Evolutionary conservation across 306 rosid genomes (phyloP).

Genomic region (Malus asiatica): DNA sequence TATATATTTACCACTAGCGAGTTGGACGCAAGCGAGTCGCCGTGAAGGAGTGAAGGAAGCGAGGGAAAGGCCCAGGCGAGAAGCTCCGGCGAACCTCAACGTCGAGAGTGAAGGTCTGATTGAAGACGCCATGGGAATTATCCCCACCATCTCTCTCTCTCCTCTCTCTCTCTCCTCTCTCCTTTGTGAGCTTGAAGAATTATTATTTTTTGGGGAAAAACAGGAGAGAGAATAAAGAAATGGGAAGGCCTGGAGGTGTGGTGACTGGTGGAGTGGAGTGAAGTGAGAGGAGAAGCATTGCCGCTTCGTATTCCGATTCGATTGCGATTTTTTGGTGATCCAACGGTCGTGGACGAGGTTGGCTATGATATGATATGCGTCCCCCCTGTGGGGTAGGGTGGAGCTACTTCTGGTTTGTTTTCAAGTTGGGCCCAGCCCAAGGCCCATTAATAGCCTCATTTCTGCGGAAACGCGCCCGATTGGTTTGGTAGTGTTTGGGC

Average conservation of each 20-base stretch:
- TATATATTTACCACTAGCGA: slow-evolving; percentile 33
- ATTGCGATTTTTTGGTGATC: background rate
- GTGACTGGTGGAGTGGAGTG: background rate
- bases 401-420: background rate
- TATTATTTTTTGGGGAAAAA: background rate
- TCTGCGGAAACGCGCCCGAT: background rate
- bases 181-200: background rate
- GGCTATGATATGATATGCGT: background rate
- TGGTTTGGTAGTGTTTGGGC: background rate
- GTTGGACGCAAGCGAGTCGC: slow-evolving; percentile 33
- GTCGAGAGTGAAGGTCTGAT: slow-evolving; percentile 71
- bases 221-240: background rate
- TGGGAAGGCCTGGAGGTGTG: background rate
- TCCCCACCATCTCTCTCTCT: slow-evolving; percentile 41
- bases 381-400: background rate
- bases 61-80: slow-evolving; percentile 39
- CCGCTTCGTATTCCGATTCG: background rate
- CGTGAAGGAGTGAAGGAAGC: slow-evolving; percentile 40
- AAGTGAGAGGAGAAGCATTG: background rate
- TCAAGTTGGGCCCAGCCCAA: background rate
- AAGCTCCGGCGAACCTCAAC: slow-evolving; percentile 30
- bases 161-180: background rate
- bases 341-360: background rate
- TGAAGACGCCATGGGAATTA: slow-evolving; percentile 68
- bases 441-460: background rate